Conservation (phyloP, 2,329 filamentous ascomycete genomes). For the Lasiodiplodia sp. region DNA sequence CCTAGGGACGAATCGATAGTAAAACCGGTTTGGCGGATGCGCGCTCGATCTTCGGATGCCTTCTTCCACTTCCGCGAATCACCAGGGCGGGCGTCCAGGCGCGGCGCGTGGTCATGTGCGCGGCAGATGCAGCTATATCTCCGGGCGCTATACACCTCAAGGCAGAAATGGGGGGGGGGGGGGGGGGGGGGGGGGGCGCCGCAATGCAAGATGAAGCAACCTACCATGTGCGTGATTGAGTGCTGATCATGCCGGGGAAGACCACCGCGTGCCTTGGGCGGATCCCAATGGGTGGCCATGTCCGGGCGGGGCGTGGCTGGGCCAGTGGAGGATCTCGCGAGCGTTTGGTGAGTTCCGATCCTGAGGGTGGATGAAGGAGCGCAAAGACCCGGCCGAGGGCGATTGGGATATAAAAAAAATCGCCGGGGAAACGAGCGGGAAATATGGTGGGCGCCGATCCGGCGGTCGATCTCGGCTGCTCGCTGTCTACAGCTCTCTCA, state of each 20-base stretch:
- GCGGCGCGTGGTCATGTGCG: slow-evolving; percentile 16
- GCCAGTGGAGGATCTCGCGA: slow-evolving; percentile 2
- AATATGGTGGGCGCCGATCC: slow-evolving; percentile 24
- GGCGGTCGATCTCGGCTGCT: slow-evolving; percentile 21
- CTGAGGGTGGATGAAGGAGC: slow-evolving; percentile 1
- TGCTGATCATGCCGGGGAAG: slow-evolving; percentile 22
- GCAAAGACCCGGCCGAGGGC: slow-evolving; percentile 4
- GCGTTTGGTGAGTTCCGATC: neutral
- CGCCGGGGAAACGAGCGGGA: slow-evolving; percentile 20
- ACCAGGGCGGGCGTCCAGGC: slow-evolving; percentile 7
- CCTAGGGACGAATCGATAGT: slow-evolving; percentile 17
- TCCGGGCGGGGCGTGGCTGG: slow-evolving; percentile 2
- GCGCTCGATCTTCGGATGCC: slow-evolving; percentile 26
- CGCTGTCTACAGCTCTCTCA: slow-evolving; percentile 1
- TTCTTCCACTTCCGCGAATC: slow-evolving; percentile 23
- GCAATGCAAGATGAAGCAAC: slow-evolving; percentile 28
- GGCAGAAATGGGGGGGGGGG: neutral
- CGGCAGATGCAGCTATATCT: slow-evolving; percentile 12
- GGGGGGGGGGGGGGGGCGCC: slow-evolving; percentile 5
- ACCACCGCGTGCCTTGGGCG: slow-evolving; percentile 16
- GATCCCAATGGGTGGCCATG: slow-evolving; percentile 7
- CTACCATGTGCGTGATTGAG: slow-evolving; percentile 25
- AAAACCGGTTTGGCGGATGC: slow-evolving; percentile 24
- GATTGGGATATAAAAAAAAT: slow-evolving; percentile 16
- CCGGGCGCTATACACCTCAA: slow-evolving; percentile 11